These are phyloP conservation scores for Camelina neglecta DNA, from an alignment of 345 rosid genomes.

Conservation along the genomic window DNA sequence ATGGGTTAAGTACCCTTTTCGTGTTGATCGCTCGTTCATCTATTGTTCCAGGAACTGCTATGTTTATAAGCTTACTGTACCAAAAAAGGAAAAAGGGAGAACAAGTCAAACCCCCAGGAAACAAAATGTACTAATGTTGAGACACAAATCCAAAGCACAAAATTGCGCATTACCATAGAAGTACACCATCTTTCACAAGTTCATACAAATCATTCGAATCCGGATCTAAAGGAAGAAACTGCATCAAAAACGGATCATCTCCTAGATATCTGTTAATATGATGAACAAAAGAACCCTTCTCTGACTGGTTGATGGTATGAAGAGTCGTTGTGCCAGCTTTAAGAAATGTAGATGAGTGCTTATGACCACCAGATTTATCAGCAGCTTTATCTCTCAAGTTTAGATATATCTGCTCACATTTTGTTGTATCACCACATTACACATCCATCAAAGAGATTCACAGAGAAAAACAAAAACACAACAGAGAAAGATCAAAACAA, in stretches of 20 bases:
- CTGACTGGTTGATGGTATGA: constrained; percentile 75
- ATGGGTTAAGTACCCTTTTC: constrained; percentile 80
- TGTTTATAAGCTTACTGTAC: constrained; percentile 87
- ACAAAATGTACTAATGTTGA: constrained; percentile 12
- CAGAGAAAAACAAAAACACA: background rate
- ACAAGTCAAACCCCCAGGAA: constrained; percentile 36
- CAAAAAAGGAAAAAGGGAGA: constrained; percentile 11
- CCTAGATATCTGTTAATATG: constrained; percentile 89
- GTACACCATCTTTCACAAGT: constrained; percentile 93
- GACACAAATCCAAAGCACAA: constrained; percentile 10
- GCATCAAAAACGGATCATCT: constrained; percentile 84
- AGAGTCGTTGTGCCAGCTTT: constrained; percentile 76
- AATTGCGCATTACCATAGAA: constrained; percentile 64
- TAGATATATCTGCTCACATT: constrained; percentile 61
- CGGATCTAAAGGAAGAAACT: constrained; percentile 93
- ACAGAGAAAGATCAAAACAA: constrained; percentile 1
- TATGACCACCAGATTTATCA: constrained; percentile 62
- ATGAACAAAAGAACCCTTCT: constrained; percentile 84
- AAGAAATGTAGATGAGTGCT: constrained; percentile 71
- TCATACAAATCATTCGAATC: constrained; percentile 72
- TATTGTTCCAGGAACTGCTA: constrained; percentile 93
- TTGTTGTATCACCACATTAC: constrained; percentile 10
- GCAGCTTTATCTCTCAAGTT: constrained; percentile 68
- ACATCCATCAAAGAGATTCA: constrained; percentile 23
- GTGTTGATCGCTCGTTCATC: constrained; percentile 93